Evolutionary conservation across 768 basidiomycete species (phyloP).

Genomic region (Lentinula sp.): DNA sequence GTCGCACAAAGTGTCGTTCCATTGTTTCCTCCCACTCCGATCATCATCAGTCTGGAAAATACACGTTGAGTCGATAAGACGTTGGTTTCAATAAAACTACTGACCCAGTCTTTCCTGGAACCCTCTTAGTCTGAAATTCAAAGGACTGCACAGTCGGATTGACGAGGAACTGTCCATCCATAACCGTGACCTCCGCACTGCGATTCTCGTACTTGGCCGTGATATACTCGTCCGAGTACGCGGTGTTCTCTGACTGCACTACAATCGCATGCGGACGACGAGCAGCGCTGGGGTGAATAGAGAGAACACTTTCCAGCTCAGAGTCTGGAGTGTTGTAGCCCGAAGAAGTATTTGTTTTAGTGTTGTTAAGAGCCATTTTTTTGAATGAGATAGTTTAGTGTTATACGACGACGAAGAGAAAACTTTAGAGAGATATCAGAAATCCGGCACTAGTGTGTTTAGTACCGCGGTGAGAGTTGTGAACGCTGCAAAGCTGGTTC

Average conservation of each 20-base stretch:
- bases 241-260: slow-evolving; percentile 77
- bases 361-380: slow-evolving; percentile 44
- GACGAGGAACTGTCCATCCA: slow-evolving; percentile 71
- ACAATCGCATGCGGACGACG: slow-evolving; percentile 72
- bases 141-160: slow-evolving; percentile 75
- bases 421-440: slow-evolving; percentile 42
- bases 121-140: slow-evolving; percentile 87
- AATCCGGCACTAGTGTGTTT: slow-evolving; percentile 78
- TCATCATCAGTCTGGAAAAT: slow-evolving; percentile 82
- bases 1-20: slow-evolving; percentile 92
- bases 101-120: slow-evolving; percentile 89
- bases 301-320: slow-evolving; percentile 60
- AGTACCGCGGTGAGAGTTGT: slow-evolving; percentile 83
- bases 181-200: slow-evolving; percentile 61
- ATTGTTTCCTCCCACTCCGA: slow-evolving; percentile 97
- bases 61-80: slow-evolving; percentile 3
- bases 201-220: slow-evolving; percentile 79
- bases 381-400: slow-evolving; percentile 18
- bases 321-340: slow-evolving; percentile 71
- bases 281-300: slow-evolving; percentile 80
- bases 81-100: slow-evolving; percentile 21
- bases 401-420: slow-evolving; percentile 20
- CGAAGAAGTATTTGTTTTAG: slow-evolving; percentile 37
- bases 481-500: slow-evolving; percentile 85
- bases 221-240: slow-evolving; percentile 79